phyloP scores from a whole-genome alignment of 1,284 basidiomycete genomes.

The Bondarzewia mesenterica region DNA sequence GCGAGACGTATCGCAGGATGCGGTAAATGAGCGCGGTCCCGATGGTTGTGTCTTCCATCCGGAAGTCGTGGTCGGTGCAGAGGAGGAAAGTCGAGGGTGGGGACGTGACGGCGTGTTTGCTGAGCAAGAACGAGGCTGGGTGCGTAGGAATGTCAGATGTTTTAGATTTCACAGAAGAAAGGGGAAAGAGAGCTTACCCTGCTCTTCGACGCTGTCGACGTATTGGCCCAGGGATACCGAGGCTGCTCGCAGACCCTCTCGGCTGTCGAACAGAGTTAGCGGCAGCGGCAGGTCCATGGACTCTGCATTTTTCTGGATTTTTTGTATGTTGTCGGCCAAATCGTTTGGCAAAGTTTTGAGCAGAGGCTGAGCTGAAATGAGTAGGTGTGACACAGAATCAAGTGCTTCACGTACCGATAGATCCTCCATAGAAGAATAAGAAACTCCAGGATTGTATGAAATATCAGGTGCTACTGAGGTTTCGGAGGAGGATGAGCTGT shows the following conservation, averaged over 20 bases:
- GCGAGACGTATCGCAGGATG: conserved; percentile 60
- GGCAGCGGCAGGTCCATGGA: neutral
- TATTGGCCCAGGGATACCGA: neutral
- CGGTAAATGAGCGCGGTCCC: conserved; percentile 46
- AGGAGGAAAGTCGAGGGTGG: conserved; percentile 46
- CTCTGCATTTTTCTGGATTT: neutral
- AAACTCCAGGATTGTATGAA: too few relatives aligned
- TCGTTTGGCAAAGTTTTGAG: too few relatives aligned
- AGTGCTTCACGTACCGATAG: too few relatives aligned
- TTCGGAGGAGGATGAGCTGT: too few relatives aligned
- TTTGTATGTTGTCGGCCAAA: neutral
- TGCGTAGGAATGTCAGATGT: neutral
- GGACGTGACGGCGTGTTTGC: conserved; percentile 28
- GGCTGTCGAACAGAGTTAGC: neutral
- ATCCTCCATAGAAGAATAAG: too few relatives aligned
- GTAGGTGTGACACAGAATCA: too few relatives aligned
- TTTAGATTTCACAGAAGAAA: neutral
- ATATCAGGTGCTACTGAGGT: too few relatives aligned
- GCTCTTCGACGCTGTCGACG: neutral
- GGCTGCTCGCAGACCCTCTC: neutral
- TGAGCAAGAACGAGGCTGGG: conserved; percentile 23
- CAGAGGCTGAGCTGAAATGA: too few relatives aligned
- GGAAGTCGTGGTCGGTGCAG: conserved; percentile 23
- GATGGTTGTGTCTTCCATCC: conserved; percentile 14
- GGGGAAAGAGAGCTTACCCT: neutral